Evolutionary conservation across 2,329 filamentous ascomycete species (phyloP).

Genomic region (Colletotrichum eremochloae): DNA sequence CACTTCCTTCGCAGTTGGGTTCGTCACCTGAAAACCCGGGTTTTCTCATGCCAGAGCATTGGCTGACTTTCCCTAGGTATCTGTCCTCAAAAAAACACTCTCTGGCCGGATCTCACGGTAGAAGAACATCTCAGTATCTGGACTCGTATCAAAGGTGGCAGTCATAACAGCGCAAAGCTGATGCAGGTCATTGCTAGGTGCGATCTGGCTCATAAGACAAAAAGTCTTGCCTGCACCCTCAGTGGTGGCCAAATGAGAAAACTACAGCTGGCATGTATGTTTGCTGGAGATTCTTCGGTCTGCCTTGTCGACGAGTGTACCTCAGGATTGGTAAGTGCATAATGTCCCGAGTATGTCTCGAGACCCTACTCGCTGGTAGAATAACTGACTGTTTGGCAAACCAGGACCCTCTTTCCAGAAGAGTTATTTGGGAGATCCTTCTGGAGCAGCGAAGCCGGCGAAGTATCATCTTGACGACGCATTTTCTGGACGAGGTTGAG

Average conservation of each 20-base stretch:
- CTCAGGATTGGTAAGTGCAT: slow-evolving; percentile 62
- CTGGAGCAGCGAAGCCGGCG: slow-evolving; percentile 71
- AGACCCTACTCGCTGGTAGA: background rate
- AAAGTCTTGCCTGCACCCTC: slow-evolving; percentile 67
- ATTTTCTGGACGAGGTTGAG: slow-evolving; percentile 79
- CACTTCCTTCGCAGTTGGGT: slow-evolving; percentile 57
- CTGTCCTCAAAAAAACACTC: slow-evolving; percentile 77
- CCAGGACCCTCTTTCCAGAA: slow-evolving; percentile 69
- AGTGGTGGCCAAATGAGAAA: slow-evolving; percentile 80
- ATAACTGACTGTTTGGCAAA: background rate
- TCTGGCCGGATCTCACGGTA: slow-evolving; percentile 76
- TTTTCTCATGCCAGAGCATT: background rate
- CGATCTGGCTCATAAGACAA: slow-evolving; percentile 70
- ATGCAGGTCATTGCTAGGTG: slow-evolving; percentile 67
- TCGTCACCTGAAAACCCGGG: background rate
- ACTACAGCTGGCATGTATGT: slow-evolving; percentile 78
- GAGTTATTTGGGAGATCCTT: slow-evolving; percentile 79
- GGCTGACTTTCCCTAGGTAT: slow-evolving; percentile 51
- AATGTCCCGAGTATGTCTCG: no score
- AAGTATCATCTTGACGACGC: slow-evolving; percentile 76
- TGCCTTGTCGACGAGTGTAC: slow-evolving; percentile 80
- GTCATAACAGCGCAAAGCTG: slow-evolving; percentile 61
- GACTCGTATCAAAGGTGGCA: slow-evolving; percentile 68
- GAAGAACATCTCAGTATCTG: slow-evolving; percentile 75
- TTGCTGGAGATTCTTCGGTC: slow-evolving; percentile 75